Percentiles rank a stretch among this genome's conserved stretches.
Conservation (phyloP, 1,139 yeast genomes). For the Saccharomyces pastorianus region DNA sequence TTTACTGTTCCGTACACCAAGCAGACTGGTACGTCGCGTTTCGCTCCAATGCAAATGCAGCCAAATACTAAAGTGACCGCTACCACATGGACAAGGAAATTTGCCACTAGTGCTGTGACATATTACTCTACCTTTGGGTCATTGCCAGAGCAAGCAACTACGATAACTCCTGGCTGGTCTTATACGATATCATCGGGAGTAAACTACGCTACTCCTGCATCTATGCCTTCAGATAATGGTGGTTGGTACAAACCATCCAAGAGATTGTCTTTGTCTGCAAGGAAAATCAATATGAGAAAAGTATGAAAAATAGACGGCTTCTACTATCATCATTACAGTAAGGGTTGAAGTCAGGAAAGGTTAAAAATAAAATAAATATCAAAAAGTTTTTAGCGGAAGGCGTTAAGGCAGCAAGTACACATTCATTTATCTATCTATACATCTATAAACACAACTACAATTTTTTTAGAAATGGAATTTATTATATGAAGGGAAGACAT, state of each 20-base stretch:
- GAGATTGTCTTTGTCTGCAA: conserved; percentile 33
- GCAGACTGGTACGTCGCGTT: conserved; percentile 69
- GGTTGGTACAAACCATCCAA: conserved; percentile 40
- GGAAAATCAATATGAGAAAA: conserved; percentile 19
- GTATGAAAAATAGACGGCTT: neutral
- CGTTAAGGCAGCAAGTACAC: conserved; percentile 1
- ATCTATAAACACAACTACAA: conserved; percentile 1
- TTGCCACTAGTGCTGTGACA: conserved; percentile 60
- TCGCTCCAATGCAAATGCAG: conserved; percentile 87
- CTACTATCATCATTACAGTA: neutral
- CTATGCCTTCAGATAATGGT: conserved; percentile 50
- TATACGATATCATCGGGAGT: conserved; percentile 56
- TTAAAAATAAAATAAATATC: conserved; percentile 1
- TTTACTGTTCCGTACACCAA: conserved; percentile 53
- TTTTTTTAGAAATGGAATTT: neutral
- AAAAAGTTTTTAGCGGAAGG: conserved; percentile 1
- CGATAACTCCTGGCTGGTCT: conserved; percentile 78
- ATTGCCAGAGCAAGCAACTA: conserved; percentile 46
- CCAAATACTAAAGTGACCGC: conserved; percentile 67
- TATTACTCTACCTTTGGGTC: conserved; percentile 39
- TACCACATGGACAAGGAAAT: conserved; percentile 53
- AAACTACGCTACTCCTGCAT: conserved; percentile 63
- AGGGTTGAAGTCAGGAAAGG: neutral
- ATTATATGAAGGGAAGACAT: neutral
- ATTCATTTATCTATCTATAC: conserved; percentile 1